These are phyloP conservation scores for Saccharomyces hybrid DNA, from an alignment of 1,139 yeast genomes.

Conservation along the genomic window DNA sequence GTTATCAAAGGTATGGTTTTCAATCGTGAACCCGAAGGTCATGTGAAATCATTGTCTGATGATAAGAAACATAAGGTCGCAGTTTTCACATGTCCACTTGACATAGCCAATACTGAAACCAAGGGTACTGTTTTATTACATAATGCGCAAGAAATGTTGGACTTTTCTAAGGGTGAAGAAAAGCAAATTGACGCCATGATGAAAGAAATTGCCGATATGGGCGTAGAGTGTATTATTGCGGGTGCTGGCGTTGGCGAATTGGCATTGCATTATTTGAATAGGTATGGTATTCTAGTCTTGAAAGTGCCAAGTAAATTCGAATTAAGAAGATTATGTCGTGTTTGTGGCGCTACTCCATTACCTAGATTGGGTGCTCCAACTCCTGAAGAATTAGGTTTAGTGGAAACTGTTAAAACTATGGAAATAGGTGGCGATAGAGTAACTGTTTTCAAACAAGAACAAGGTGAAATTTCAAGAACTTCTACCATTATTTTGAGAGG, in stretches of 20 bases:
- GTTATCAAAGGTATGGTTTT: constrained; percentile 97
- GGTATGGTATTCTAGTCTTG: constrained; percentile 75
- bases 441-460: constrained; percentile 82
- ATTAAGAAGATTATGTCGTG: constrained; percentile 86
- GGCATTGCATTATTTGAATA: constrained; percentile 86
- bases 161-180: constrained; percentile 94
- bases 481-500: constrained; percentile 92
- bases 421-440: constrained; percentile 98
- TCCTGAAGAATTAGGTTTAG: constrained; percentile 86
- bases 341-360: constrained; percentile 94
- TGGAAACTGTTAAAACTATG: constrained; percentile 81
- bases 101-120: constrained; percentile 90
- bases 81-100: constrained; percentile 88
- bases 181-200: constrained; percentile 83
- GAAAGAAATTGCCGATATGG: constrained; percentile 75
- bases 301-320: constrained; percentile 93
- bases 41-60: constrained; percentile 51
- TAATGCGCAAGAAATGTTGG: constrained; percentile 94
- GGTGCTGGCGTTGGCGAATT: constrained; percentile 91
- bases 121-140: constrained; percentile 94
- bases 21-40: constrained; percentile 94
- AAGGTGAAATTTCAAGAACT: constrained; percentile 57
- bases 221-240: constrained; percentile 82
- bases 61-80: constrained; percentile 70
- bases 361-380: constrained; percentile 94